Base-by-base conservation (phyloP, 371 early-diverging fungal genomes). In the Mortierella sp. region DNA sequence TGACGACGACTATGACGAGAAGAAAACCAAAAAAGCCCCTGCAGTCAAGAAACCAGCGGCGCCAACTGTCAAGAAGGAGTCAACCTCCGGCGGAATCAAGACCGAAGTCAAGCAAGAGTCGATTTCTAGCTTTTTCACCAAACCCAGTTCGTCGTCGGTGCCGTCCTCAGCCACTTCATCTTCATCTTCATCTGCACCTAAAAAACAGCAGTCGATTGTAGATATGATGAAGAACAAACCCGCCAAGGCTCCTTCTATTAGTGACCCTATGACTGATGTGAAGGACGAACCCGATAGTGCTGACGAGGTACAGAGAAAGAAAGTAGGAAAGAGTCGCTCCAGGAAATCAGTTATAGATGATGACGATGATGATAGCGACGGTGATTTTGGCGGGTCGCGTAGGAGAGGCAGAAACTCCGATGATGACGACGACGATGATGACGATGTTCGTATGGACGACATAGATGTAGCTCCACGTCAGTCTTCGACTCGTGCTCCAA, bases 171-270 rank as follows among this genome's bases (percentile, higher is more conserved):
- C 45, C 30, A 26, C 52, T 3, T 14, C 72, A 16, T 40, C 65
- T 3, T 14, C 72, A 16, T 40, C 65, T n/a, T 54, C 74, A 8
- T 12, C 70, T 14, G 55, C 66, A 32, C 62, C 71, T 37, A 78
- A 83, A 65, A 84, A 84, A 51, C 79, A 66, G 43, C 83, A 57
- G 39, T 64, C 64, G 62, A 70, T 72, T 39, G 22, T 70, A 32
- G 84, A 66, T 62, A 86, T 73, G 87, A 84, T 58, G 86, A 85
- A 68, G 73, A 70, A 11, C 54, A 79, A 66, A 35, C 16, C 32
- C 40, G 9, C 5, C 47, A 24, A 16, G 20, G 26, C 39, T 16
- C 1, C 51, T 18, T 3, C 62, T 37, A 40, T 20, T 18, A 35
- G 43, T 11, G n/a, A 3, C 12, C 32, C 66, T n/a, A 24, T 49